Base-by-base conservation (phyloP, 148 eudicot species). In the Limonium bicolor region DNA sequence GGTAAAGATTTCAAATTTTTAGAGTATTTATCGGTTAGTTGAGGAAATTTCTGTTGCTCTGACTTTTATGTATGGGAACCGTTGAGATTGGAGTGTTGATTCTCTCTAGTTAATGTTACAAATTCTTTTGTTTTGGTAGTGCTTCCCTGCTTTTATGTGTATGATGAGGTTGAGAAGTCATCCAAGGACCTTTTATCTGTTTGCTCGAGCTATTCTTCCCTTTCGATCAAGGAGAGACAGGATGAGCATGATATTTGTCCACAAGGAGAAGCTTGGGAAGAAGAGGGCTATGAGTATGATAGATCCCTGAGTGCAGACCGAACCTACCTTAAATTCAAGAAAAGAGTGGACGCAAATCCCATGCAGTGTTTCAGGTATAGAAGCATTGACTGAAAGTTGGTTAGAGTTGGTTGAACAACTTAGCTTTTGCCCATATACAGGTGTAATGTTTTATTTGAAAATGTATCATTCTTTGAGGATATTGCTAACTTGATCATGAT, bases 341-440 rank as follows among this genome's bases (percentile, higher is more conserved):
- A 90, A 66, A 78, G 67, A 38, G 34, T 77, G 61, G 95, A 84
- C 50, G 57, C 65, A 41, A 65, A 71, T 53, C 93, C 97, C 36
- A 72, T 77, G 41, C 97, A 84, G 56, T 84, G 97, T 65, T 72
- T 84, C 61, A 72, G 97, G 97, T 90, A 54, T n/a, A n/a, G n/a
- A n/a, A n/a, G n/a, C n/a, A n/a, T n/a, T n/a, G n/a, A n/a, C n/a
- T n/a, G n/a, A n/a, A n/a, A n/a, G n/a, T n/a, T n/a, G n/a, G n/a
- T n/a, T n/a, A n/a, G n/a, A n/a, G n/a, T n/a, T n/a, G n/a, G n/a
- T n/a, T n/a, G n/a, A n/a, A n/a, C n/a, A n/a, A n/a, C n/a, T n/a
- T n/a, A n/a, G n/a, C n/a, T n/a, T n/a, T n/a, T n/a, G n/a, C n/a
- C n/a, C n/a, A n/a, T n/a, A n/a, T n/a, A n/a, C n/a, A n/a, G n/a